Base-by-base conservation (phyloP, 257 asterid species). In the Solanum habrochaites region DNA sequence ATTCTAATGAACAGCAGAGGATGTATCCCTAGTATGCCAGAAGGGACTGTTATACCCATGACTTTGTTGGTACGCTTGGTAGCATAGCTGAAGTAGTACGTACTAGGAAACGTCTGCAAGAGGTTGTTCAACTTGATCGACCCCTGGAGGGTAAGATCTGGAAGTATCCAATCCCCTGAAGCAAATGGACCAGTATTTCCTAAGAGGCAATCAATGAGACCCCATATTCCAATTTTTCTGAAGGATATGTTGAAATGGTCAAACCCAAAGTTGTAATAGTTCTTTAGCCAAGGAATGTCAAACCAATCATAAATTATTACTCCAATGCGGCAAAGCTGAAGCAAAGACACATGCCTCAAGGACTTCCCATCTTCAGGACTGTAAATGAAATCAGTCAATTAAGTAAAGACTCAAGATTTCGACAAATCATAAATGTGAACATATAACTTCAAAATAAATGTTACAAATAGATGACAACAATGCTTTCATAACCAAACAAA, bases 11-110 rank as follows among this genome's bases (percentile, higher is more conserved):
- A 95, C 29, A 97, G 89, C 86, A 97, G 62, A 72, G 98, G 98
- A 89, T 96, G 99, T 69, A 94, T 93, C n/a, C 98, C 96, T 5
- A 92, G 87, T 85, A 97, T 39, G 86, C 99, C 98, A 32, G 98
- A 97, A 21, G 99, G 99, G 39, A 95, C 73, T 0, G 99, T 97
- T 58, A 90, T 16, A 2, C 98, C 96, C 98, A 93, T 90, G 42
- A 94, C 6, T 86, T 96, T 89, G 81, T 93, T 87, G 0, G 99
- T 95, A 3, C 97, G 93, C 72, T 93, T 96, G 64, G 99, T 97
- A 82, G 99, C 99, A 18, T 97, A 96, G 93, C 98, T 97, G 93
- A 95, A 97, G 92, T 97, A 97, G 92, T 93, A 95, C 0, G 99
- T 95, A 67, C 93, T 92, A 0, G 99, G 98, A 89, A 93, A 93